Conservation (phyloP, 2,329 filamentous ascomycete species). For the Fusarium sp. region DNA sequence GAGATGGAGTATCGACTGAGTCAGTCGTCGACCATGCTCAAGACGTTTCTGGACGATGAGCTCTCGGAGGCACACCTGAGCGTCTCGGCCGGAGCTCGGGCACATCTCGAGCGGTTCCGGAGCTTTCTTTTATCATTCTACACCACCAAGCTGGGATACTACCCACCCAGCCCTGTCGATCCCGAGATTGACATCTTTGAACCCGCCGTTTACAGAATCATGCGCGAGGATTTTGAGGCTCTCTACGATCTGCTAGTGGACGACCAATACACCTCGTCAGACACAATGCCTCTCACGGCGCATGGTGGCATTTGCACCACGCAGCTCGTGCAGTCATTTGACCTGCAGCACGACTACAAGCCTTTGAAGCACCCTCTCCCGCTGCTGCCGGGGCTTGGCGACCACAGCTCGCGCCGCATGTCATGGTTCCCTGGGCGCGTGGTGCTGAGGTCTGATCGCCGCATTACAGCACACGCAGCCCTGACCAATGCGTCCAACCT, state of each 20-base stretch:
- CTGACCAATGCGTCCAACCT: conserved; percentile 66
- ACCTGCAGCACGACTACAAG: conserved; percentile 71
- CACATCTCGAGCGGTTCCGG: conserved; percentile 82
- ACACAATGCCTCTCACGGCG: conserved; percentile 67
- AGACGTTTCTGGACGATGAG: conserved; percentile 80
- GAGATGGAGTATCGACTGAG: conserved; percentile 78
- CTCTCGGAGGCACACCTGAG: conserved; percentile 78
- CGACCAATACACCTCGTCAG: conserved; percentile 64
- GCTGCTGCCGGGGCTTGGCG: conserved; percentile 69
- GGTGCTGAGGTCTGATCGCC: conserved; percentile 64
- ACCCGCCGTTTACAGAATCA: conserved; percentile 70
- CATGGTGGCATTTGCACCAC: conserved; percentile 79
- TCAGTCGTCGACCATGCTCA: conserved; percentile 71
- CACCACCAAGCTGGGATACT: conserved; percentile 77
- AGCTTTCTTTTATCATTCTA: conserved; percentile 79
- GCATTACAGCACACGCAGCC: conserved; percentile 68
- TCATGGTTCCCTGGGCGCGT: conserved; percentile 60
- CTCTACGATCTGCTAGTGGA: conserved; percentile 83
- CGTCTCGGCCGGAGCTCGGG: conserved; percentile 71
- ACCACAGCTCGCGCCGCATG: conserved; percentile 52
- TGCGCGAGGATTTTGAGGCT: conserved; percentile 79
- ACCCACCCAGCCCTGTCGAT: conserved; percentile 72
- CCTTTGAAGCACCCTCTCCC: conserved; percentile 78
- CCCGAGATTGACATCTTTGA: conserved; percentile 63
- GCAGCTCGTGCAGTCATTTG: conserved; percentile 78